Evolutionary conservation across 176 grass and related monocot species (phyloP), one percentile per base, ranked within the genome.

Genomic region (Tillandsia fasciculata): DNA sequence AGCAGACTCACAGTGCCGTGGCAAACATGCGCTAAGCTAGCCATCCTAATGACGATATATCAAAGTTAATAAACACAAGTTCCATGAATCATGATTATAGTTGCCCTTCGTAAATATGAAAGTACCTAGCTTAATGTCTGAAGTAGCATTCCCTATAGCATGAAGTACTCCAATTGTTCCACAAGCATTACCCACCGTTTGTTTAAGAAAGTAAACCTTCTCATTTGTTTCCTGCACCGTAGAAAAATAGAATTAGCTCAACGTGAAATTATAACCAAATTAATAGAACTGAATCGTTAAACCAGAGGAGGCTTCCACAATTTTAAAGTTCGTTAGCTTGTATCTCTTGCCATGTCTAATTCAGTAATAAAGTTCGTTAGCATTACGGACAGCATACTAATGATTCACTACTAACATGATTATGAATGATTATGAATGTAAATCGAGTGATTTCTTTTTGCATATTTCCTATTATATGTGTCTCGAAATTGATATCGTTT

Each of bases 161-260:
- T 96, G 88, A 83, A 96, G 87, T 77, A 96, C 74, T 65, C 92
- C 92, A 74, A 96, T 77, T 72, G 92, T 96, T 72, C 92, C 92
- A 71, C 92, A 96, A 57, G 92, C 92, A 66, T 96, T 96, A 24
- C 76, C 83, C 64, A 96, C 27, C 29, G 88, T 96, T 87, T 96
- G 92, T 50, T 91, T 96, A 17, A 87, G 75, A 66, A 91, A 96
- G 66, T 91, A 91, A 63, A 96, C 86, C 1, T 87, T 89, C 49
- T 84, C 83, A 76, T 59, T 91, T 22, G 22, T 64, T 63, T 86
- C 86, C 88, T 96, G 76, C n/a, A 66, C 64, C 51, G 24, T 11
- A 50, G 49, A 71, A 7, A 28, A n/a, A 69, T 20, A 79, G 9
- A 47, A 52, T 42, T 27, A 47, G 14, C 11, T 49, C 14, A 3